Percentiles rank a stretch among this genome's conserved stretches.
Evolutionary conservation across 2,329 filamentous ascomycete species (phyloP).

Genomic region (Ophiostoma tasmaniense): DNA sequence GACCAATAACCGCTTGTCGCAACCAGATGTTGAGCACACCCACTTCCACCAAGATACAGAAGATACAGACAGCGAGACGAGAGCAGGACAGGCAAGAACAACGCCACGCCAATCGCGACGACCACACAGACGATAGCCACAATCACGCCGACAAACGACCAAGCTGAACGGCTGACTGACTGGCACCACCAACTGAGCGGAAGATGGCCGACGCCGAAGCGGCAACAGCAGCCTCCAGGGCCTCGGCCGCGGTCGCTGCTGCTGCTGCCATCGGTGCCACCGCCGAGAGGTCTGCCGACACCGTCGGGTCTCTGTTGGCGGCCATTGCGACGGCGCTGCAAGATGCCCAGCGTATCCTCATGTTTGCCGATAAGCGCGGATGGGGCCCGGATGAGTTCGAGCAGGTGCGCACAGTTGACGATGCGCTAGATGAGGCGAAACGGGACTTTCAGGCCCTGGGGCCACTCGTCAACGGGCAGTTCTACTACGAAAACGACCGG

Average conservation of each 20-base stretch:
- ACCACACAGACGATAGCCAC: background rate
- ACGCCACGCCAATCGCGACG: background rate
- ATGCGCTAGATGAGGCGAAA: conserved; percentile 50
- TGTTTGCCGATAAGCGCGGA: conserved; percentile 48
- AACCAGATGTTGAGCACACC: background rate
- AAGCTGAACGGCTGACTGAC: background rate
- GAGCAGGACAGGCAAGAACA: background rate
- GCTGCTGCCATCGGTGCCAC: background rate
- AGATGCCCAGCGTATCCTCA: conserved; percentile 46
- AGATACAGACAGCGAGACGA: background rate
- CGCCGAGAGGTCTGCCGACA: conserved; percentile 30
- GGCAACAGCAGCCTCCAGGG: conserved; percentile 13
- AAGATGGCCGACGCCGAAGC: conserved; percentile 7
- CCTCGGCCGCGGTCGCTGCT: conserved; percentile 18
- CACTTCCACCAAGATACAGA: too few species aligned
- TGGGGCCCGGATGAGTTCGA: conserved; percentile 54
- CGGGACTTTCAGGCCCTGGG: conserved; percentile 52
- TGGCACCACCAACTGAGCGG: background rate
- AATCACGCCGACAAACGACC: background rate
- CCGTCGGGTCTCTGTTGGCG: conserved; percentile 50
- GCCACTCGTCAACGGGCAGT: conserved; percentile 45
- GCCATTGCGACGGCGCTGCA: conserved; percentile 46
- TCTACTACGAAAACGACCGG: conserved; percentile 51
- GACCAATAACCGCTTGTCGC: conserved; percentile 3
- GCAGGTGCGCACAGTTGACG: conserved; percentile 46